Conservation (phyloP, 2,329 filamentous ascomycete genomes). For the Colletotrichum acutatum region DNA sequence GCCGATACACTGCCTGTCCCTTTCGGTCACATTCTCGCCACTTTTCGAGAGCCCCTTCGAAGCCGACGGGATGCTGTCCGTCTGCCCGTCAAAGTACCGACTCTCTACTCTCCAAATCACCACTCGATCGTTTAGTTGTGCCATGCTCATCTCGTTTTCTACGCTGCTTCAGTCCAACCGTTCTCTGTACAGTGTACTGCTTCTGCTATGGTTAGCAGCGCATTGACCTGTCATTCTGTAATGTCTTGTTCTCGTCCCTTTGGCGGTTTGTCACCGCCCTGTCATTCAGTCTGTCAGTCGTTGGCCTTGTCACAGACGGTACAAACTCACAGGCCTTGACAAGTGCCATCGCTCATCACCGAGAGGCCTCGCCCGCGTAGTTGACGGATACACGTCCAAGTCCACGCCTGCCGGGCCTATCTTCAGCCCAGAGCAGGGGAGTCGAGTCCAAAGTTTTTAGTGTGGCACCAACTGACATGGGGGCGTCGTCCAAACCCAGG, state of each 20-base stretch:
- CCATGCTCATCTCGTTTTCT: slow-evolving; percentile 1
- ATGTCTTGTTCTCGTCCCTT: slow-evolving; percentile 31
- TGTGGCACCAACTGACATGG: slow-evolving; percentile 33
- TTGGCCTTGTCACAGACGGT: slow-evolving; percentile 9
- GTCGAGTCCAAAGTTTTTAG: slow-evolving; percentile 24
- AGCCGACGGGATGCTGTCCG: not conserved
- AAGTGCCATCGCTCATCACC: slow-evolving; percentile 16
- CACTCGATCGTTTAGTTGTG: not conserved
- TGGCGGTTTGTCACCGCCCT: slow-evolving; percentile 10
- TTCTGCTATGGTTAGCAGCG: not conserved
- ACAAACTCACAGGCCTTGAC: not conserved
- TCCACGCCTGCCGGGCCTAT: slow-evolving; percentile 31
- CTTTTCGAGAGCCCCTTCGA: not conserved
- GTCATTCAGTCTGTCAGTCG: slow-evolving; percentile 11
- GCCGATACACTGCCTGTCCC: not conserved
- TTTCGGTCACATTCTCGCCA: not conserved
- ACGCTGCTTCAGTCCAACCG: not conserved
- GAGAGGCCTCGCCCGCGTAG: slow-evolving; percentile 7
- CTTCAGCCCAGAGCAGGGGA: slow-evolving; percentile 36
- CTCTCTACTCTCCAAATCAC: not conserved
- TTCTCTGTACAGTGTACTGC: slow-evolving; percentile 3
- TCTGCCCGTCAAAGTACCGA: not conserved
- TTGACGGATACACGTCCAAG: not conserved
- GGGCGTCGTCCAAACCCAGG: slow-evolving; percentile 34
- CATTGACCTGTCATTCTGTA: slow-evolving; percentile 29